Evolutionary conservation across 495 filamentous ascomycete species (phyloP), one percentile per base, ranked within the genome.

Genomic region (Staphylotrichum longicolle): DNA sequence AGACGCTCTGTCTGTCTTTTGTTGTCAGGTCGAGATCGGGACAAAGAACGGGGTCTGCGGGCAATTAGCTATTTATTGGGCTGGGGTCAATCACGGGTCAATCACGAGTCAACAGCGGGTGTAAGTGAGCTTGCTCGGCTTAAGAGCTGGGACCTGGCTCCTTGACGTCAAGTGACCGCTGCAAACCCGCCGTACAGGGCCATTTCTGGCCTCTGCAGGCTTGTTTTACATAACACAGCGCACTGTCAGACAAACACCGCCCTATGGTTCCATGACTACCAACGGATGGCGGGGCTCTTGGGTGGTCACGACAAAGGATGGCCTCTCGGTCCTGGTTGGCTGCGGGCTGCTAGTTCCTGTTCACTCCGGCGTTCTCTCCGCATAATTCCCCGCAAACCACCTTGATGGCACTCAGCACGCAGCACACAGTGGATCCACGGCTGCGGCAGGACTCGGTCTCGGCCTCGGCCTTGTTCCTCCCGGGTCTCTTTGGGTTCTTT

Each of bases 121-220:
- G 46, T 35, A 44, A 55, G 42, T 51, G 62, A 20, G 54, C 57
- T 64, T 27, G 20, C 20, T 27, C 63, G 63, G 63, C 63, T 64
- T 58, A 64, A 64, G 46, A 15, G 11, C 4, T 37, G 35, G 33
- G 12, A 27, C 11, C 14, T 57, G 54, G 35, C 51, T 15, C 46
- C 30, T 44, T 63, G 55, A 63, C 12, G 58, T 64, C 63, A 64
- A 64, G 57, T 64, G 63, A 64, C 54, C 63, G 34, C 20, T 27
- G 20, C 20, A 1, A 27, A 27, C 20, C 20, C 20, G 20, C 20
- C 20, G 20, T 27, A 27, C 20, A 27, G 20, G 20, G 48, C 45
- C 45, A 7, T 44, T 32, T 42, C n/a, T 2, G 44, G 45, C n/a
- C 9, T 4, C 30, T 57, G 41, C 27, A 39, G 5, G 42, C 52